phyloP scores from a whole-genome alignment of 805 yeast genomes.

The Yamadazyma laniorum region DNA sequence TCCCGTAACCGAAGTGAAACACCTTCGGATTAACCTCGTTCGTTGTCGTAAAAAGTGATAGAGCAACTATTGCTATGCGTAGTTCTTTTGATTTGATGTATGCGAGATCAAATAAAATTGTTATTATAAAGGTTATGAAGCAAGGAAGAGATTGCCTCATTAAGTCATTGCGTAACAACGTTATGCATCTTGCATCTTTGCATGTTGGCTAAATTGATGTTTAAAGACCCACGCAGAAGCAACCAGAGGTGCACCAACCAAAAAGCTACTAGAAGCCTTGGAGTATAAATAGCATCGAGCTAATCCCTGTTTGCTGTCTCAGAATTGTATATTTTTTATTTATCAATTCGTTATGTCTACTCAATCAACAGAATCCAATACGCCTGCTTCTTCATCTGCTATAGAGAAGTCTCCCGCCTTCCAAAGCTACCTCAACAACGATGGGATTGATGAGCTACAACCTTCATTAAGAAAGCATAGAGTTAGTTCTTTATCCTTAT shows the following conservation, averaged over 20 bases:
- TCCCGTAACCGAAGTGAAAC: too few species aligned
- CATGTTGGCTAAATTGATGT: too few species aligned
- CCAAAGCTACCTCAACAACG: conserved; percentile 65
- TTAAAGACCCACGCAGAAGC: not conserved
- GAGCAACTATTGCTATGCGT: too few species aligned
- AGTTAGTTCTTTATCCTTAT: conserved; percentile 63
- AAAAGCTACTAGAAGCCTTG: not conserved
- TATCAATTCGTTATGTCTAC: conserved; percentile 1
- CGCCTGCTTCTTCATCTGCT: conserved; percentile 1
- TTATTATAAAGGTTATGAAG: too few species aligned
- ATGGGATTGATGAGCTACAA: conserved; percentile 65
- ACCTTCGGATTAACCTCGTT: too few species aligned
- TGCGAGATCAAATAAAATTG: too few species aligned
- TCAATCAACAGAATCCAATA: conserved; percentile 3
- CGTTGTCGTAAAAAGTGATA: too few species aligned
- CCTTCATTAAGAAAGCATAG: conserved; percentile 62
- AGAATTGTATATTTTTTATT: too few species aligned
- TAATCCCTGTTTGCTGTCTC: conserved; percentile 1
- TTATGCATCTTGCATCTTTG: too few species aligned
- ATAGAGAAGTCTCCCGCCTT: conserved; percentile 18
- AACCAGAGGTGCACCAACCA: not conserved
- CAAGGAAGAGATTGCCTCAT: too few species aligned
- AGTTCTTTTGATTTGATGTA: too few species aligned
- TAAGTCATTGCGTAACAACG: too few species aligned
- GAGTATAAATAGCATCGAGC: conserved; percentile 1